A percentile compares a stretch with the other conserved stretches of the same genome.
Conservation (phyloP, 2,329 filamentous ascomycete species). For the Reticulascus tulasneorum region DNA sequence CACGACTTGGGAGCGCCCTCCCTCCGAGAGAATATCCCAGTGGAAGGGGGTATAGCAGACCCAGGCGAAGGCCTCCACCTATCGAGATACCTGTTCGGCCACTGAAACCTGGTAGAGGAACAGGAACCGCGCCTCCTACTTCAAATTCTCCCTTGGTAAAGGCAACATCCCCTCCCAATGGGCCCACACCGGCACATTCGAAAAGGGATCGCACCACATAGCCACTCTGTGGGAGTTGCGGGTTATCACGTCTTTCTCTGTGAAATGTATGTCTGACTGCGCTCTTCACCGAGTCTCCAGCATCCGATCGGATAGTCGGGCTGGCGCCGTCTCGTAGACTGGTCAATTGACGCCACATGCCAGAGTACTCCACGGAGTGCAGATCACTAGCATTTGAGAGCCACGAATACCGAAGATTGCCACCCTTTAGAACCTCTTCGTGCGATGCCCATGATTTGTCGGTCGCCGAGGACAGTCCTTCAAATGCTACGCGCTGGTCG, state of each 20-base stretch:
- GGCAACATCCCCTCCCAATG: constrained; percentile 79
- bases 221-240: constrained; percentile 77
- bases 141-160: constrained; percentile 93
- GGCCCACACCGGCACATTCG: constrained; percentile 84
- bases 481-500: constrained; percentile 72
- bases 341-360: constrained; percentile 85
- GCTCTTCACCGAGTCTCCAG: constrained; percentile 88
- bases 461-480: constrained; percentile 77
- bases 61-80: constrained; percentile 75
- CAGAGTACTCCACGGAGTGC: constrained; percentile 77
- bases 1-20: constrained; percentile 63
- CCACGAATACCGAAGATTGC: constrained; percentile 73
- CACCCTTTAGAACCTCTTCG: constrained; percentile 82
- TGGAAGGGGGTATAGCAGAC: constrained; percentile 78
- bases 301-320: constrained; percentile 75
- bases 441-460: constrained; percentile 92
- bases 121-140: constrained; percentile 68
- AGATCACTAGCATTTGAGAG: constrained; percentile 43
- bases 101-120: constrained; percentile 65
- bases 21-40: constrained; percentile 50
- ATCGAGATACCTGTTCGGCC: constrained; percentile 75
- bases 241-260: constrained; percentile 76
- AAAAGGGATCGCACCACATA: constrained; percentile 74
- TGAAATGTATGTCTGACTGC: constrained; percentile 78
- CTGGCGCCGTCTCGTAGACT: constrained; percentile 72